These are phyloP conservation scores for Pseudomonodictys pantanalensis DNA, from an alignment of 495 filamentous ascomycete species.

Conservation along the genomic window DNA sequence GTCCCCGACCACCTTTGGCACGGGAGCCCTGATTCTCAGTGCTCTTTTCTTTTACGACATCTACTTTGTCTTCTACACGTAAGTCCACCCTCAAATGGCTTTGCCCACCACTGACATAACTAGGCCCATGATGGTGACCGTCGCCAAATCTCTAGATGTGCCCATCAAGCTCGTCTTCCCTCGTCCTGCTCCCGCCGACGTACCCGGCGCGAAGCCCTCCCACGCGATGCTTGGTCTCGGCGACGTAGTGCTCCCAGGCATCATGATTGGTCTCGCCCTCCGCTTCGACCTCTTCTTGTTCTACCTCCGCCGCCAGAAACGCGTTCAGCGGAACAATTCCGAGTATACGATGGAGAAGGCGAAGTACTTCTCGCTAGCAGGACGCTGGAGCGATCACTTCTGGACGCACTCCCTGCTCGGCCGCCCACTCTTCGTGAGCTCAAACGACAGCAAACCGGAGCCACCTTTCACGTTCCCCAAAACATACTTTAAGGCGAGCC, in stretches of 20 bases:
- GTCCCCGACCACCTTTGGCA: constrained; percentile 86
- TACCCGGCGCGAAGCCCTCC: constrained; percentile 43
- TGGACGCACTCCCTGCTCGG: constrained; percentile 56
- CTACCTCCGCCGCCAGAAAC: constrained; percentile 61
- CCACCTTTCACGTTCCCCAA: constrained; percentile 62
- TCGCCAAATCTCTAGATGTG: constrained; percentile 84
- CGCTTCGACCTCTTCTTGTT: constrained; percentile 86
- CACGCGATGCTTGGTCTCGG: constrained; percentile 88
- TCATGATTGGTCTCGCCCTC: constrained; percentile 82
- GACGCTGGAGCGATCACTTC: constrained; percentile 80
- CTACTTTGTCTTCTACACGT: constrained; percentile 95
- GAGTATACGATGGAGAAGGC: constrained; percentile 45
- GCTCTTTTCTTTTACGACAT: constrained; percentile 94
- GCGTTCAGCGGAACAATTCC: background rate
- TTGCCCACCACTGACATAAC: constrained; percentile 12
- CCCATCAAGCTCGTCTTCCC: constrained; percentile 92
- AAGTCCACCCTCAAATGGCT: constrained; percentile 31
- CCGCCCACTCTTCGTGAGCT: constrained; percentile 25
- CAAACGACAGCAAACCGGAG: constrained; percentile 22
- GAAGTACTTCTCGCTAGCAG: constrained; percentile 58
- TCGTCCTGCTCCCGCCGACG: constrained; percentile 50
- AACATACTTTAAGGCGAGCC: constrained; percentile 77
- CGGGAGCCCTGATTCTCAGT: constrained; percentile 70
- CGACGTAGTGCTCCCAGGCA: constrained; percentile 90
- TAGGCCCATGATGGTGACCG: constrained; percentile 86